Base-by-base conservation (phyloP, 768 basidiomycete genomes). In the Podaxis pistillaris region DNA sequence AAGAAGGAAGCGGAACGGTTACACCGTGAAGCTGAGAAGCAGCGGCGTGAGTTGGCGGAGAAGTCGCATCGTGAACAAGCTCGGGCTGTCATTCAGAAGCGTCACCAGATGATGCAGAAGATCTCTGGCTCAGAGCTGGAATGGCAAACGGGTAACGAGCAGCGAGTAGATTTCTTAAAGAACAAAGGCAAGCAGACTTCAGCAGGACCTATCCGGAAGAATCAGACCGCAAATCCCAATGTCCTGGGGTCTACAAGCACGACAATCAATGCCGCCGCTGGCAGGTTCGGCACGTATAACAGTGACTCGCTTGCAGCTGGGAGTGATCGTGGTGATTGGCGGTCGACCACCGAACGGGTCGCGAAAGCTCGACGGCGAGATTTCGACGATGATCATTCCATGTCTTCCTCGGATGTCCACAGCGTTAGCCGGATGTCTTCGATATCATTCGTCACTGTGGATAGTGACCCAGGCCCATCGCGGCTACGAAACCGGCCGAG, bases 21-120 rank as follows among this genome's bases (percentile, higher is more conserved):
- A 56, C 85, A 86, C 61, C 85, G 83, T 63, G 93, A 96, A 74
- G 90, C 91, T 19, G 93, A 95, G 79, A 85, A 88, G 69, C 90
- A 92, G 67, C 87, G 89, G 65, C 91, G 93, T 65, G 86, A 86
- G 60, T 80, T 91, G 65, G 86, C 83, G 17, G 86, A 88, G 72
- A 86, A 86, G 68, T 87, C 79, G 70, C 87, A 92, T 64, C 86
- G 87, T 68, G 95, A 97, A 69, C 90, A 94, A 74, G 92, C 94
- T 17, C 86, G 94, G 59, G 93, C 93, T 49, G 94, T 96, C 74
- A 90, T 96, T 87, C 85, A 88, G 69, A 96, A 96, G 78, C 89
- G 93, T 66, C 88, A 85, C 63, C 86, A 88, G 66, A 81, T 93
- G 74, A 79, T 91, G 68, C 84, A 84, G 70, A 82, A 86, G 67